Conservation (phyloP, 2,329 filamentous ascomycete species). For the Pyrenophora graminea region DNA sequence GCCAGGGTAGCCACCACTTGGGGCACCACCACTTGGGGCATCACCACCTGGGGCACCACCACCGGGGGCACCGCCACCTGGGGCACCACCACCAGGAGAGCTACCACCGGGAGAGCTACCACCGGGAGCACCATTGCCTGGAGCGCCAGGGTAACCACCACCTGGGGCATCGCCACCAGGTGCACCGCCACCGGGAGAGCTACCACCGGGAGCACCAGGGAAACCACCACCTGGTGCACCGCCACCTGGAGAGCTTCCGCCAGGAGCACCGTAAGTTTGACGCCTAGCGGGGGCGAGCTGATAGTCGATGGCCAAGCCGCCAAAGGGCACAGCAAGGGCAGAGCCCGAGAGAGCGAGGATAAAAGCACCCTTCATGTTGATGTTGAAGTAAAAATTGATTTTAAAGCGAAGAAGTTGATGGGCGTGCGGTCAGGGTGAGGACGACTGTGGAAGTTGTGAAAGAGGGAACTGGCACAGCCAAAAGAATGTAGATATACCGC, state of each 20-base stretch:
- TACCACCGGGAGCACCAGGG: not conserved
- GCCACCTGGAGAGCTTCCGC: not conserved
- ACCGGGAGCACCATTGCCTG: too few species aligned
- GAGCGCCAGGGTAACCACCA: not conserved
- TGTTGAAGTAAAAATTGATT: not conserved
- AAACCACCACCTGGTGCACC: too few species aligned
- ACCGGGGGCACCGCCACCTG: too few species aligned
- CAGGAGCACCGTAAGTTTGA: conserved; percentile 10
- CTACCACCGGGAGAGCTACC: not conserved
- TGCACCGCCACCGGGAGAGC: not conserved
- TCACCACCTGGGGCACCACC: not conserved
- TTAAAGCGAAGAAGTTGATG: not conserved
- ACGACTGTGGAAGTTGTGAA: not conserved
- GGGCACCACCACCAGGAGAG: not conserved
- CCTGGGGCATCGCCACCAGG: not conserved
- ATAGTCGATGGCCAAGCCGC: conserved; percentile 11
- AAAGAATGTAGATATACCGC: conserved; percentile 18
- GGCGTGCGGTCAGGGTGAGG: not conserved
- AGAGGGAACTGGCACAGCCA: conserved; percentile 18
- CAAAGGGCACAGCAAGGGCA: conserved; percentile 23
- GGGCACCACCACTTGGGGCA: not conserved
- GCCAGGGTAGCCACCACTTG: not conserved
- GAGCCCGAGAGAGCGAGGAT: conserved; percentile 30
- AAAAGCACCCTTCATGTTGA: conserved; percentile 28
- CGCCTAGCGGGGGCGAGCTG: not conserved